Conservation (phyloP, 768 basidiomycete species). For the Mycena galopus region DNA sequence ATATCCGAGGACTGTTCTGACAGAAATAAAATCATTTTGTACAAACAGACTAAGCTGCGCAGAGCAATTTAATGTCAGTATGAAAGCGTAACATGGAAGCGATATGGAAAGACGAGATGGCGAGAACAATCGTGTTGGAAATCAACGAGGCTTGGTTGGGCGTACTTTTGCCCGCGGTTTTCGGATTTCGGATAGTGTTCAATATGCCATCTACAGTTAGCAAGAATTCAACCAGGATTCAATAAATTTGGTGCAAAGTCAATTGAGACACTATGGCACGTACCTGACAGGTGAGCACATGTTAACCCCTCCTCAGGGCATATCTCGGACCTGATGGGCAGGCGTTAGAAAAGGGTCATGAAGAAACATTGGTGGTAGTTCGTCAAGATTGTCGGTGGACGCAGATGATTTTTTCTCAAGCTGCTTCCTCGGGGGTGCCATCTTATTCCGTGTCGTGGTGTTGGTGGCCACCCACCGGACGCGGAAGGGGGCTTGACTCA, state of each 20-base stretch:
- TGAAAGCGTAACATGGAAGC: neutral
- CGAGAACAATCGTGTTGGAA: neutral
- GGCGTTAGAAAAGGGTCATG: neutral
- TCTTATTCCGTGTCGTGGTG: neutral
- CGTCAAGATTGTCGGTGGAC: neutral
- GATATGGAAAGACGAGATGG: neutral
- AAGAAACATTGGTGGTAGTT: neutral
- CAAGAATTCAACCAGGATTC: no score
- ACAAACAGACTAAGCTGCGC: neutral
- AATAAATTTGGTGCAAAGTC: neutral
- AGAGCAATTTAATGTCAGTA: constrained; percentile 1
- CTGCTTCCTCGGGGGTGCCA: neutral
- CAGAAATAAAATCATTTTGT: neutral
- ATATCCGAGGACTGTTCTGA: neutral
- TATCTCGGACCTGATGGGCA: neutral
- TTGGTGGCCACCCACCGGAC: constrained; percentile 23
- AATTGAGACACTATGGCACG: neutral
- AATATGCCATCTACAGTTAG: no score
- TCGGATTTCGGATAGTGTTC: no score
- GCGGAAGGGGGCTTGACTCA: constrained; percentile 15
- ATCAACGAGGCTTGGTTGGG: neutral
- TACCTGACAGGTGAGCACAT: neutral
- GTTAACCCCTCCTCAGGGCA: no score
- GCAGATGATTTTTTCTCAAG: neutral
- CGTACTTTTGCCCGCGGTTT: neutral